Conservation (phyloP, 2,329 filamentous ascomycete genomes). For the Calonectria multiphialidica region DNA sequence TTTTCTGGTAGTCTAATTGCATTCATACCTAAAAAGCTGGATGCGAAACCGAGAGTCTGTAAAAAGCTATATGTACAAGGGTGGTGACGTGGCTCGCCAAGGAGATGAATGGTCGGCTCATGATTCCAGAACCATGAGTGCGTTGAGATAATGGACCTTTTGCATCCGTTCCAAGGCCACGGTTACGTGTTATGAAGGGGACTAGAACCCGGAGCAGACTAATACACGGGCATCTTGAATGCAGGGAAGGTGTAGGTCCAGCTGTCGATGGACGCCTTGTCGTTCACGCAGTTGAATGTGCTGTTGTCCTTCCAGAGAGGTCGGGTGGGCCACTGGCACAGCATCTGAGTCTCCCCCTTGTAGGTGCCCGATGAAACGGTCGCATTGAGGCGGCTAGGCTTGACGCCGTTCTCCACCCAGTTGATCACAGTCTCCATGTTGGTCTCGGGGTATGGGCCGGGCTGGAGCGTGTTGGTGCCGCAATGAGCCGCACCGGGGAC, state of each 20-base stretch:
- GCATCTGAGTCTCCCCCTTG: constrained; percentile 49
- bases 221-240: constrained; percentile 30
- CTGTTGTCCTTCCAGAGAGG: constrained; percentile 22
- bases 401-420: constrained; percentile 70
- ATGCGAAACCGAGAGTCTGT: neutral
- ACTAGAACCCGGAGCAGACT: neutral
- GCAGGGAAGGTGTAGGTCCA: constrained; percentile 31
- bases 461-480: constrained; percentile 57
- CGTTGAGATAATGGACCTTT: neutral
- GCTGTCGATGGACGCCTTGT: constrained; percentile 28
- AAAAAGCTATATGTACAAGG: neutral
- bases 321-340: constrained; percentile 53
- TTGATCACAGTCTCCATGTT: constrained; percentile 80
- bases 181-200: too few relatives aligned
- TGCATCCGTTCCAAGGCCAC: neutral
- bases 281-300: constrained; percentile 25
- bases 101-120: neutral
- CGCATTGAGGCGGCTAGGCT: constrained; percentile 51
- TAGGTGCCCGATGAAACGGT: constrained; percentile 37
- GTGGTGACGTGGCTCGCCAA: neutral
- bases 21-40: neutral
- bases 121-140: neutral
- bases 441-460: constrained; percentile 62
- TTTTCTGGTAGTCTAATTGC: neutral
- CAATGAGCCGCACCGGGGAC: constrained; percentile 67